Conservation (phyloP, 73 alveolate genomes). For the Paramecium bursaria region DNA sequence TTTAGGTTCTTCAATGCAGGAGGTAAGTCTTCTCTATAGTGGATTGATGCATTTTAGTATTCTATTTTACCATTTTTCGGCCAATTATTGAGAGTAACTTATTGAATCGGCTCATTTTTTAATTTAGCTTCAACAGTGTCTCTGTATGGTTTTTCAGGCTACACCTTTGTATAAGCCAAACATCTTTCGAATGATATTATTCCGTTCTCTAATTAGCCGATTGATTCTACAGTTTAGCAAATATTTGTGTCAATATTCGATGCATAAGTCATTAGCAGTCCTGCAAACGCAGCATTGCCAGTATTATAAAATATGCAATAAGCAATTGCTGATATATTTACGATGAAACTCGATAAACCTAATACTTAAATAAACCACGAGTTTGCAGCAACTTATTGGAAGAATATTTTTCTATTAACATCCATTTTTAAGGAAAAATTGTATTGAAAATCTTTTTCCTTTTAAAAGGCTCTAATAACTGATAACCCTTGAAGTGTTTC, state of each 20-base stretch:
- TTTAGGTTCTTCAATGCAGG: constrained; percentile 76
- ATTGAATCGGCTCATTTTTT: constrained; percentile 9
- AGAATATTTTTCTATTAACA: constrained; percentile 50
- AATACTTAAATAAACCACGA: constrained; percentile 44
- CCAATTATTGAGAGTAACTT: constrained; percentile 73
- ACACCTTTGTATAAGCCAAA: constrained; percentile 78
- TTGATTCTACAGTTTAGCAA: constrained; percentile 75
- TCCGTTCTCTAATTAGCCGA: constrained; percentile 82
- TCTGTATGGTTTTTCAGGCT: constrained; percentile 70
- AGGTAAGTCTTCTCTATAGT: constrained; percentile 79
- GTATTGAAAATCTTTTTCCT: constrained; percentile 71
- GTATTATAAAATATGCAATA: constrained; percentile 56
- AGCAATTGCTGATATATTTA: constrained; percentile 8
- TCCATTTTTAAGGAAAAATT: too few species aligned
- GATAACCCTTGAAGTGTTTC: constrained; percentile 91
- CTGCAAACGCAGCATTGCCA: constrained; percentile 78
- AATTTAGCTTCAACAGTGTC: constrained; percentile 17
- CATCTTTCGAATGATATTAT: constrained; percentile 89
- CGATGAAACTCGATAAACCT: constrained; percentile 11
- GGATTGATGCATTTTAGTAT: constrained; percentile 76
- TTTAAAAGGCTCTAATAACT: constrained; percentile 87
- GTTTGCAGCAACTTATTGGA: constrained; percentile 28
- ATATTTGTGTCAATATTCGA: constrained; percentile 76
- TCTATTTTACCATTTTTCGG: constrained; percentile 76
- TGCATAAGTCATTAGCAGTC: constrained; percentile 80